Percentiles rank a stretch among this genome's conserved stretches.
Conservation (phyloP, 495 filamentous ascomycete genomes). For the Penicillium herquei region DNA sequence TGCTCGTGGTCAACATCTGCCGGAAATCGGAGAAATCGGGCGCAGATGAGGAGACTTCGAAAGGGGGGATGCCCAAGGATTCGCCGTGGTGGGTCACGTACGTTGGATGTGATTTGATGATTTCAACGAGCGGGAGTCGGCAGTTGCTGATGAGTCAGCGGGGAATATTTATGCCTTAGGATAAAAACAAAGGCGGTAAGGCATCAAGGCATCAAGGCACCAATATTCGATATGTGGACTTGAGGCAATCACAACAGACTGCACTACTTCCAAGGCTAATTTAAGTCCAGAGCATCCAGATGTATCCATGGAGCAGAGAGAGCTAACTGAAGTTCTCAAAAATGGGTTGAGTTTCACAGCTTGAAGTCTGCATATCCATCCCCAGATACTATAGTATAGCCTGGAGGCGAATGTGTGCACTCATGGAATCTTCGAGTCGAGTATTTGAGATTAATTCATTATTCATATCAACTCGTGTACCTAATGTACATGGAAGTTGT, state of each 20-base stretch:
- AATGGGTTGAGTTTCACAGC: no score
- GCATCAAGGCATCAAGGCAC: neutral
- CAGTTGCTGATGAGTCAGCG: conserved; percentile 1
- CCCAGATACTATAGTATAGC: no score
- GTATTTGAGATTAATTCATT: neutral
- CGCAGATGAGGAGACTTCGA: conserved; percentile 3
- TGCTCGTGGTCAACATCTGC: conserved; percentile 28
- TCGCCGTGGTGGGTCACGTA: neutral
- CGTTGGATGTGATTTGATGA: conserved; percentile 1
- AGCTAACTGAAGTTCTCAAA: no score
- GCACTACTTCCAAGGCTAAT: no score
- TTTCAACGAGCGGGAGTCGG: conserved; percentile 2
- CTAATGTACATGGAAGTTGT: neutral
- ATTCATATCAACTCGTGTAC: neutral
- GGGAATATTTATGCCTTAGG: neutral
- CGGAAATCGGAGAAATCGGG: conserved; percentile 48
- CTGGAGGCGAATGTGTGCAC: no score
- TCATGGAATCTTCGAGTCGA: no score
- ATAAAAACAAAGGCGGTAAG: neutral
- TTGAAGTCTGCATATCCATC: no score
- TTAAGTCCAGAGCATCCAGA: no score
- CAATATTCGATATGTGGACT: no score
- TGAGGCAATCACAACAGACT: no score
- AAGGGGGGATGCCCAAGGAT: conserved; percentile 2
- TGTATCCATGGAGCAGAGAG: no score